Base-by-base conservation (phyloP, 768 basidiomycete genomes). In the Mycena crocata region DNA sequence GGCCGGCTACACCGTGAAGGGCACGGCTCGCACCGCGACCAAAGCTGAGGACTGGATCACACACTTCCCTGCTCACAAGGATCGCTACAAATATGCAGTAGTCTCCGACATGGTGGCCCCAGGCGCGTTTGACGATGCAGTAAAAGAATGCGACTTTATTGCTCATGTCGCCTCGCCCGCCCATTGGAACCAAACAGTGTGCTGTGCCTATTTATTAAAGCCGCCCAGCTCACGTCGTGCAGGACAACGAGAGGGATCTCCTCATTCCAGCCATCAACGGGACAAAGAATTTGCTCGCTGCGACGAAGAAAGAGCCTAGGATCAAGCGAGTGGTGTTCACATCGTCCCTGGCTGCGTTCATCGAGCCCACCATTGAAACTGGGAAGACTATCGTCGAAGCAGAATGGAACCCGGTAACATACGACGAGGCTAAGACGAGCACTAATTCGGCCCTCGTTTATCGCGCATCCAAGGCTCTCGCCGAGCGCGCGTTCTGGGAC, bases 261-360 rank as follows among this genome's bases (percentile, higher is more conserved):
- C 54, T 68, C 21, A 26, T 56, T 19, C 67, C 52, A 2, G 68
- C 74, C 3, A 56, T 72, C 8, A 67, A 66, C 10, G 74, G 75
- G 15, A 71, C 72, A 7, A 30, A 67, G 46, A 77, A 77, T 44
- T 69, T 86, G 24, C 79, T 86, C 46, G 19, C n/a, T 15, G 56
- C 70, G 71, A 74, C 30, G 81, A 85, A 37, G 80, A 75, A 81
- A 12, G 71, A 82, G n/a, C 83, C 72, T 2, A 66, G 73, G 1
- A 75, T 87, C 73, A 78, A 82, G 73, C 76, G 84, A 10, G 79
- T 87, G 19, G 81, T 85, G 6, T 73, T 85, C 67, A 84, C 85
- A 17, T 71, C 66, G 21, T 68, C 34, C 5, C 79, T 80, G 3
- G 73, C 75, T 56, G 82, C 83, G 28, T 51, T 70, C 12, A 48